Percentiles rank a stretch among this genome's conserved stretches.
These are phyloP conservation scores for Skeletonema marinoi DNA, from an alignment of 108 stramenopile genomes.

Conservation along the genomic window DNA sequence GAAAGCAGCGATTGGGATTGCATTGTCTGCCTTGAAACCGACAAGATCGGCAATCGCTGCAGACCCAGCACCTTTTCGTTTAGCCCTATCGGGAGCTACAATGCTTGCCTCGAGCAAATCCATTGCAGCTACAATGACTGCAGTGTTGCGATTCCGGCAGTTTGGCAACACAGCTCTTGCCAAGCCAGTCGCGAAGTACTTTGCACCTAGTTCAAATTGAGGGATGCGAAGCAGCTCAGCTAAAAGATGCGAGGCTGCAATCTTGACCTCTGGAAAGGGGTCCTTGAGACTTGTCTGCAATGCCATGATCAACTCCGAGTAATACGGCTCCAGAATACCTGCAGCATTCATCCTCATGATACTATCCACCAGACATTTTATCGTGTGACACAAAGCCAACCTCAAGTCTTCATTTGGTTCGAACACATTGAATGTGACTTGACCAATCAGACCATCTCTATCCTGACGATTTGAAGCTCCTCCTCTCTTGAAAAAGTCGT, in stretches of 20 bases:
- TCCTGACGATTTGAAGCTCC: slow-evolving; percentile 60
- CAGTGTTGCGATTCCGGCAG: slow-evolving; percentile 53
- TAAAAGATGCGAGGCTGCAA: slow-evolving; percentile 28
- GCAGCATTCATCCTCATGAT: slow-evolving; percentile 6
- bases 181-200: slow-evolving; percentile 54
- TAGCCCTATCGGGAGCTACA: slow-evolving; percentile 50
- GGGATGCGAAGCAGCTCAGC: slow-evolving; percentile 41
- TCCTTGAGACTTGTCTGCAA: slow-evolving; percentile 51
- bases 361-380: slow-evolving; percentile 42
- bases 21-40: slow-evolving; percentile 78
- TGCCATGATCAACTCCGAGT: slow-evolving; percentile 54
- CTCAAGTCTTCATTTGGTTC: slow-evolving; percentile 67
- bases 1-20: slow-evolving; percentile 74
- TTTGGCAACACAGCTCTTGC: slow-evolving; percentile 49
- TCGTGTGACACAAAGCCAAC: slow-evolving; percentile 35
- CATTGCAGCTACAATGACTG: slow-evolving; percentile 51
- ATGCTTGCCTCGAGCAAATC: slow-evolving; percentile 53
- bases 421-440: slow-evolving; percentile 21
- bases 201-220: slow-evolving; percentile 49
- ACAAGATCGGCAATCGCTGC: slow-evolving; percentile 77
- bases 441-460: slow-evolving; percentile 25
- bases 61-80: slow-evolving; percentile 77
- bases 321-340: slow-evolving; percentile 53
- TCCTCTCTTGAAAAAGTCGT: slow-evolving; percentile 64
- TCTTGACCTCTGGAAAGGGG: slow-evolving; percentile 56